Conservation (phyloP, 345 rosid species). For the Syzygium aromaticum region DNA sequence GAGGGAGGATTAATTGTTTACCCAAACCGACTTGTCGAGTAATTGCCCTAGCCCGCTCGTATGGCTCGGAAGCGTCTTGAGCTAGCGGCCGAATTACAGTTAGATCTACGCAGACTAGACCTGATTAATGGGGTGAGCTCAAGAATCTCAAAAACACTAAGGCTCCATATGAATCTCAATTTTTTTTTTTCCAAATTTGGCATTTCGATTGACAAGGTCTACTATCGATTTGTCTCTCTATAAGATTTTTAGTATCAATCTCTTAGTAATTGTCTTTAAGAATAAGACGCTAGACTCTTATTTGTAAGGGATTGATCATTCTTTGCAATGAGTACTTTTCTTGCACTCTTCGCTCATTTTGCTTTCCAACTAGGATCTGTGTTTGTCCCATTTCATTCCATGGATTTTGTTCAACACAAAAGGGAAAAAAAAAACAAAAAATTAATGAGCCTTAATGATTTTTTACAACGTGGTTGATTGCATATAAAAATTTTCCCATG, state of each 20-base stretch:
- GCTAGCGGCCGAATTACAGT: background rate
- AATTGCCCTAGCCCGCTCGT: background rate
- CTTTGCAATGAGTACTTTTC: no score
- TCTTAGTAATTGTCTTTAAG: no score
- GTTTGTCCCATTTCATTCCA: background rate
- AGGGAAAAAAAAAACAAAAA: no score
- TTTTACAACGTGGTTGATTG: no score
- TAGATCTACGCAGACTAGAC: background rate
- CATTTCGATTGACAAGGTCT: background rate
- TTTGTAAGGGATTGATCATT: background rate
- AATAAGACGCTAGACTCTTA: background rate
- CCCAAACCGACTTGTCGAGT: background rate
- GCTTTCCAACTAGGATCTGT: background rate
- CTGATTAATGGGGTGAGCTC: background rate
- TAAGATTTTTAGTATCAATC: background rate
- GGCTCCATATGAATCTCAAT: background rate
- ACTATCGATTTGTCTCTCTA: background rate
- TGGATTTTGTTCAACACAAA: background rate
- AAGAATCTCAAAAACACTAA: background rate
- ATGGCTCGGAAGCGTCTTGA: background rate
- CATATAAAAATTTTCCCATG: background rate
- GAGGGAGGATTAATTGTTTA: slow-evolving; percentile 7
- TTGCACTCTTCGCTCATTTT: no score
- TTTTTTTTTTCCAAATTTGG: background rate
- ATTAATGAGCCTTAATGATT: no score